phyloP scores from a whole-genome alignment of 441 rosid species.

The Arabidopsis lyrata region DNA sequence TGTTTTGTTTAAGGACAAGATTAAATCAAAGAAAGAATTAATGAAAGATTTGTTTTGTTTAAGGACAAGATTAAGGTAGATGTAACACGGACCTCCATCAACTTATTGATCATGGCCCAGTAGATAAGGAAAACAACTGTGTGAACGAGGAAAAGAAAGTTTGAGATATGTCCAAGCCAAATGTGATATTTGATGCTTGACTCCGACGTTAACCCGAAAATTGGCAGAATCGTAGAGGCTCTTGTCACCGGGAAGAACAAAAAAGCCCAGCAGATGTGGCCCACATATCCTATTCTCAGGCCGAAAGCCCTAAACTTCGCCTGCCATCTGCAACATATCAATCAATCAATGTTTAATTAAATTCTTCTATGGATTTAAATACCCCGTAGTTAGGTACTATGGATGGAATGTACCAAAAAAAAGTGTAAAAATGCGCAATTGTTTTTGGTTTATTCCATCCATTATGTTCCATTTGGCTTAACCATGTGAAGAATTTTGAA shows the following conservation, averaged over 20 bases:
- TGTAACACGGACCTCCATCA: constrained; percentile 46
- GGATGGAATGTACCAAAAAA: not conserved
- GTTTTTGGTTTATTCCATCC: not conserved
- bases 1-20: no score
- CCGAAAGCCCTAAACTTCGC: constrained; percentile 49
- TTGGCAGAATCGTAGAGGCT: constrained; percentile 63
- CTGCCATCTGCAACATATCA: constrained; percentile 56
- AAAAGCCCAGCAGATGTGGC: constrained; percentile 61
- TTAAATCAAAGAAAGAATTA: no score
- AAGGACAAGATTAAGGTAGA: not conserved
- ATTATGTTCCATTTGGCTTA: not conserved
- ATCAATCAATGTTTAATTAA: not conserved
- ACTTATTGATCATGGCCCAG: constrained; percentile 47
- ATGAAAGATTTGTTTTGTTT: no score
- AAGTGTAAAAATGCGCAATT: not conserved
- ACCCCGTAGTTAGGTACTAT: no score
- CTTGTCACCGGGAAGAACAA: constrained; percentile 73
- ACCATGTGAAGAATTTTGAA: not conserved
- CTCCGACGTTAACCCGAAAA: constrained; percentile 70
- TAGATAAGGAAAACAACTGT: constrained; percentile 53
- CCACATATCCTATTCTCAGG: constrained; percentile 54
- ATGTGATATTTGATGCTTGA: constrained; percentile 75
- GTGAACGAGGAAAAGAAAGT: constrained; percentile 56
- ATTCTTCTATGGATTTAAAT: not conserved
- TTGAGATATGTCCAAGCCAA: constrained; percentile 74